These are phyloP conservation scores for Alisma plantagoaquatica DNA, from an alignment of 106 monocot genomes.

Conservation along the genomic window DNA sequence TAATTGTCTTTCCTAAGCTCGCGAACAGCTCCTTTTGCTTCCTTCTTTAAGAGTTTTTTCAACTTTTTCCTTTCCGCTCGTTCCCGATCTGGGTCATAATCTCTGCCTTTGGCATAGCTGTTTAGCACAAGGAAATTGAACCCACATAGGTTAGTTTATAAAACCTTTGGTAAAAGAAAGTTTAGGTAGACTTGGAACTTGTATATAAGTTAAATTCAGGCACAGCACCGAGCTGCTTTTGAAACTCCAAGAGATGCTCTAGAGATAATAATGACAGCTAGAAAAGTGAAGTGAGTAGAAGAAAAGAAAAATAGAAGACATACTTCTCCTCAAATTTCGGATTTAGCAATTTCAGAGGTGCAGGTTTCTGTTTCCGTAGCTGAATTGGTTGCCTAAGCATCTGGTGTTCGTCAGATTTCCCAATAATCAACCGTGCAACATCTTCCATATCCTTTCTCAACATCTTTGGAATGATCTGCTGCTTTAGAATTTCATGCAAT, in stretches of 20 bases:
- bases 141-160: not conserved
- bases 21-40: slow-evolving; percentile 76
- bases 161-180: not conserved
- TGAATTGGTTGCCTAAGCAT: slow-evolving; percentile 60
- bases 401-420: slow-evolving; percentile 41
- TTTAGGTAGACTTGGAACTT: not conserved
- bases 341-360: slow-evolving; percentile 67
- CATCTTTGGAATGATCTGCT: slow-evolving; percentile 21
- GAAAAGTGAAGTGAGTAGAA: not conserved
- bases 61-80: slow-evolving; percentile 76
- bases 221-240: not conserved
- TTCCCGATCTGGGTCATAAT: slow-evolving; percentile 97
- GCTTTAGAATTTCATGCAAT: slow-evolving; percentile 38
- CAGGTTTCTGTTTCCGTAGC: slow-evolving; percentile 79
- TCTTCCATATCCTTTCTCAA: slow-evolving; percentile 45
- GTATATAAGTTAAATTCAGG: not conserved
- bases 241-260: not conserved
- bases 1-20: slow-evolving; percentile 91
- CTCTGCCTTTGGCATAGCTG: slow-evolving; percentile 91
- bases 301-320: slow-evolving; percentile 1
- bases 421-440: slow-evolving; percentile 46
- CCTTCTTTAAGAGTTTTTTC: slow-evolving; percentile 69
- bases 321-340: slow-evolving; percentile 98
- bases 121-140: slow-evolving; percentile 2
- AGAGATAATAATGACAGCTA: not conserved